Evolutionary conservation across 371 early-diverging fungal genomes (phyloP).

Genomic region (Syncephalastrum racemosum): DNA sequence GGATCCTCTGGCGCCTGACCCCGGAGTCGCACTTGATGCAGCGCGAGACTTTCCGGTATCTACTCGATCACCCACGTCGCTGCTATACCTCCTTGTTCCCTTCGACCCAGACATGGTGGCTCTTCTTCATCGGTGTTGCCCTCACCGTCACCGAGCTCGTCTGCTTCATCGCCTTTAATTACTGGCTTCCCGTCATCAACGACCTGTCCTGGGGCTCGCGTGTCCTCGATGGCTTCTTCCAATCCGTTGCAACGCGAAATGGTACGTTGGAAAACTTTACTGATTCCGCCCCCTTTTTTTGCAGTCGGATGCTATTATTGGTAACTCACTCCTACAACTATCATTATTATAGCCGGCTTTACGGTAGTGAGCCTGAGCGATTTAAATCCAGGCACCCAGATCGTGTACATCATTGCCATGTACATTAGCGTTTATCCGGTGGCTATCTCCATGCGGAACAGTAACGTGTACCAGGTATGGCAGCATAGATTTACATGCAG

Average conservation of each 20-base stretch:
- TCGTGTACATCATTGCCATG: constrained; percentile 52
- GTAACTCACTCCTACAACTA: no score
- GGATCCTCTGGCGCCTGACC: constrained; percentile 31
- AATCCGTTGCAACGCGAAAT: constrained; percentile 48
- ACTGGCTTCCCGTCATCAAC: constrained; percentile 40
- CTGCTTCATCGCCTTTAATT: constrained; percentile 44
- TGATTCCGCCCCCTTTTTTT: not conserved
- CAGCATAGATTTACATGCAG: not conserved
- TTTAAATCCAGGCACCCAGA: constrained; percentile 45
- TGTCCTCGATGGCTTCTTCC: constrained; percentile 47
- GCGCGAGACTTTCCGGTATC: constrained; percentile 38
- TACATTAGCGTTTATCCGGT: constrained; percentile 56
- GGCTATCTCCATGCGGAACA: constrained; percentile 52
- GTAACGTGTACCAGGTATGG: constrained; percentile 50
- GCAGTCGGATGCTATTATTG: not conserved
- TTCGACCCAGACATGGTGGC: constrained; percentile 47
- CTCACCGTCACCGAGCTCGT: constrained; percentile 41
- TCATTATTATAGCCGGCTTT: constrained; percentile 35
- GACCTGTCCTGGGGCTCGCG: constrained; percentile 44
- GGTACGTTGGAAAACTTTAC: constrained; percentile 20
- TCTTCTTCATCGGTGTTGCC: constrained; percentile 34
- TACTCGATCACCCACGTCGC: constrained; percentile 49
- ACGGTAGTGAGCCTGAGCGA: constrained; percentile 38
- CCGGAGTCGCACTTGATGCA: constrained; percentile 29
- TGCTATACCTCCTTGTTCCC: constrained; percentile 49